Percentiles rank a stretch among this genome's conserved stretches.
These are phyloP conservation scores for Magnaporthales sp. DNA, from an alignment of 2,329 filamentous ascomycete species.

Conservation along the genomic window DNA sequence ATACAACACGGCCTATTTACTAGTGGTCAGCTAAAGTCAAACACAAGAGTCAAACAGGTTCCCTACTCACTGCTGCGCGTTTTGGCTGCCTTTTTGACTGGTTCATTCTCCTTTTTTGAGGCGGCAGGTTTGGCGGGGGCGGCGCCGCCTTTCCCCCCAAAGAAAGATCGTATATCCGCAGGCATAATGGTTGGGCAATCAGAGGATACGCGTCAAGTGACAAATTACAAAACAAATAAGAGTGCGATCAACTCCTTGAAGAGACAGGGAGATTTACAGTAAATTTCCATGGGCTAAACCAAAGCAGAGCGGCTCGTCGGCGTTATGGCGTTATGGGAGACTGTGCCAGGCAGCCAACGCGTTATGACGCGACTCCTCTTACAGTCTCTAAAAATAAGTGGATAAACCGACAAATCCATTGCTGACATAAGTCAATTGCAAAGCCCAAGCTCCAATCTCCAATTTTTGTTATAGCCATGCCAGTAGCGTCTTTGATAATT, in stretches of 20 bases:
- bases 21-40: slow-evolving; percentile 5
- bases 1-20: slow-evolving; percentile 54
- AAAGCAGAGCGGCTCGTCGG: not conserved
- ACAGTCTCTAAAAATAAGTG: not conserved
- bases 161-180: slow-evolving; percentile 80
- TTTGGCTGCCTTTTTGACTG: slow-evolving; percentile 35
- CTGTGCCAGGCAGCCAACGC: not conserved
- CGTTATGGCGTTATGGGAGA: not conserved
- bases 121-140: slow-evolving; percentile 36
- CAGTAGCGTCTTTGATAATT: not conserved
- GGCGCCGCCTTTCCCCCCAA: slow-evolving; percentile 64
- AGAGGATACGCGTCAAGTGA: not conserved
- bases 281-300: too few species aligned
- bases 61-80: slow-evolving; percentile 22
- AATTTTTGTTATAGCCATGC: not conserved
- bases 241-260: not conserved
- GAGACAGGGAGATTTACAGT: not conserved
- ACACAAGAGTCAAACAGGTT: not conserved
- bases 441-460: not conserved
- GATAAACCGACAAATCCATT: not conserved
- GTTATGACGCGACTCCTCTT: not conserved
- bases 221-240: not conserved
- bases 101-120: slow-evolving; percentile 35
- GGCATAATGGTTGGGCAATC: slow-evolving; percentile 51
- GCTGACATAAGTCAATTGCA: not conserved